Percentiles rank a stretch among this genome's conserved stretches.
These are phyloP conservation scores for Aureobasidium sp. DNA, from an alignment of 2,329 filamentous ascomycete genomes.

Conservation along the genomic window DNA sequence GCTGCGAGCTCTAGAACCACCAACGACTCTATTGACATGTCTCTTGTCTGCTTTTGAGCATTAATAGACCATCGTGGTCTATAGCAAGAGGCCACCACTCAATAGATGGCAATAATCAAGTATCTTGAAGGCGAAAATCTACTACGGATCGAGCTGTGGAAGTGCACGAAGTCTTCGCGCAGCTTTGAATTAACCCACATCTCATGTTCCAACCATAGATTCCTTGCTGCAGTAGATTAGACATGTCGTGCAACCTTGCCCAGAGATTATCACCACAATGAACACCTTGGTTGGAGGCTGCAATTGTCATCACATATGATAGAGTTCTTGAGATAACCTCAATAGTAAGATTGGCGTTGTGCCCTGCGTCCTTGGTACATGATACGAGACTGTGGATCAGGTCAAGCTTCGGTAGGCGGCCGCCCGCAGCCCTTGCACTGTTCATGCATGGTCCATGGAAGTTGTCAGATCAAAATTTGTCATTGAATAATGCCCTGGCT, in stretches of 20 bases:
- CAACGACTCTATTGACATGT: background rate
- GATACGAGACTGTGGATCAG: background rate
- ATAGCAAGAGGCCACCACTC: background rate
- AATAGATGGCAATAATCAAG: background rate
- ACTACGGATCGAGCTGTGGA: background rate
- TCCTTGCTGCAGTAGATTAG: background rate
- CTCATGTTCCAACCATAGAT: too few relatives aligned
- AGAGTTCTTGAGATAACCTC: background rate
- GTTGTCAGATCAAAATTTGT: background rate
- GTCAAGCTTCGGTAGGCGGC: background rate
- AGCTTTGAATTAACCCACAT: background rate
- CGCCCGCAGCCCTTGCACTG: constrained; percentile 3
- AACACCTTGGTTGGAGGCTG: background rate
- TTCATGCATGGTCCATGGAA: background rate
- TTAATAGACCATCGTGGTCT: background rate
- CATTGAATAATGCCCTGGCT: background rate
- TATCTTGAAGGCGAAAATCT: background rate
- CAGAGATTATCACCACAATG: background rate
- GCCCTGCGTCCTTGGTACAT: background rate
- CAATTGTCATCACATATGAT: background rate
- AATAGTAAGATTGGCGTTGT: background rate
- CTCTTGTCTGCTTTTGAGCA: background rate
- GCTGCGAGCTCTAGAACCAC: background rate
- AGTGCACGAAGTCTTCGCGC: background rate
- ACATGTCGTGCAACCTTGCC: background rate